Base-by-base conservation (phyloP, 345 rosid genomes). In the Populus ilicifolia region DNA sequence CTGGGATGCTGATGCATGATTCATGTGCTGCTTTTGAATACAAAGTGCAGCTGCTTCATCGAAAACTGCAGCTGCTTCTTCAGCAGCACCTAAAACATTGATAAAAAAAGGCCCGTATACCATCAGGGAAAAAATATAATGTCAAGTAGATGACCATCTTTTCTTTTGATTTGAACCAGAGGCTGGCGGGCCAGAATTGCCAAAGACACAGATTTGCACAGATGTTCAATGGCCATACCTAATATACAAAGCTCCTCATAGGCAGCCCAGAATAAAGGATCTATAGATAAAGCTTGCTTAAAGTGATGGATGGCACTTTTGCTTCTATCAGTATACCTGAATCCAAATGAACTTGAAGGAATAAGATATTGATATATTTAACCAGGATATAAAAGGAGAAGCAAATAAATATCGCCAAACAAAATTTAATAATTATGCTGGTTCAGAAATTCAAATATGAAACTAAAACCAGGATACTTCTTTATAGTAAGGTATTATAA, bases 221-320 rank as follows among this genome's bases (percentile, higher is more conserved):
- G 44, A 36, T 18, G 30, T 46, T 77, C 77, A 70, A 59, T 71
- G 14, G 70, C 80, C 88, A 82, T 11, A 96, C 99, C 99, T 92
- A 96, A 83, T 62, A 88, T 73, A 79, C 99, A 93, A 69, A 96
- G 86, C 82, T 96, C 98, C 84, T 96, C 98, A 67, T 91, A 96
- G 65, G 99, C 98, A 70, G 89, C 88, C 99, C 99, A 96, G 71
- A 91, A 87, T 77, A 96, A 86, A 75, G 99, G 99, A 89, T 94
- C 98, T 65, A 90, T 76, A 35, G 94, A 84, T 86, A 94, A 88
- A 73, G 99, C 90, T 81, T 83, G 91, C 90, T 87, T 90, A 80
- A 93, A 92, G 79, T 96, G 98, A 74, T 89, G 86, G 46, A 90
- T 79, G 5, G 99, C 97, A 76, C 78, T 90, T 86, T 84, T 92